Base-by-base conservation (phyloP, 2,329 filamentous ascomycete species). In the Stagonosporopsis rhizophila region DNA sequence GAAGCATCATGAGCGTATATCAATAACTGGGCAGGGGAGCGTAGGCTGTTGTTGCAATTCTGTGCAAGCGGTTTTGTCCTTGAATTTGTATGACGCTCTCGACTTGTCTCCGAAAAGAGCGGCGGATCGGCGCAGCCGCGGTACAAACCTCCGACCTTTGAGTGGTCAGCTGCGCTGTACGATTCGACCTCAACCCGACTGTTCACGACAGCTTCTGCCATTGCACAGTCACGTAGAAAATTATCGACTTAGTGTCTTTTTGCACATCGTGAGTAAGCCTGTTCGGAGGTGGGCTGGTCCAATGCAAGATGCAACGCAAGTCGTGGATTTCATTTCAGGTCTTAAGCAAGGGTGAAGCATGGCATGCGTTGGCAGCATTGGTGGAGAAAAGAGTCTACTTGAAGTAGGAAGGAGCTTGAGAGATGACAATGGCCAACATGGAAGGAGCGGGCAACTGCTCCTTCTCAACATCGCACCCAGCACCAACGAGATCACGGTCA, bases 41-140 rank as follows among this genome's bases (percentile, higher is more conserved):
- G 46, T 17, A 35, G 9, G 39, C n/a, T 14, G 20, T 38, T 42
- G 44, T 42, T 44, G 48, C 32, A 49, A 52, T 57, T 23, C 15
- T 32, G 20, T 38, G 37, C 44, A 27, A 48, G 44, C 27, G 6
- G 38, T 22, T 44, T 32, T 22, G 25, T 28, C 28, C 30, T 7
- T 42, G 49, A 49, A 39, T 55, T 58, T 54, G 46, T 51, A 54
- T 55, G 51, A 58, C 56, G 56, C 55, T 55, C 46, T 58, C 30
- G 35, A 58, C 34, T 27, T 22, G 22, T 1, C 3, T 40, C 25
- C 8, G 19, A 14, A 28, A 19, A 44, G 40, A 56, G 41, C 41
- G 40, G 34, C n/a, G 45, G 40, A 53, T 58, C 49, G 54, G 54
- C 48, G 35, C 17, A 25, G 39, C 25, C 44, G 49, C 50, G 39